Evolutionary conservation across 2,329 filamentous ascomycete genomes (phyloP).

Genomic region (Diplocarpon mali): DNA sequence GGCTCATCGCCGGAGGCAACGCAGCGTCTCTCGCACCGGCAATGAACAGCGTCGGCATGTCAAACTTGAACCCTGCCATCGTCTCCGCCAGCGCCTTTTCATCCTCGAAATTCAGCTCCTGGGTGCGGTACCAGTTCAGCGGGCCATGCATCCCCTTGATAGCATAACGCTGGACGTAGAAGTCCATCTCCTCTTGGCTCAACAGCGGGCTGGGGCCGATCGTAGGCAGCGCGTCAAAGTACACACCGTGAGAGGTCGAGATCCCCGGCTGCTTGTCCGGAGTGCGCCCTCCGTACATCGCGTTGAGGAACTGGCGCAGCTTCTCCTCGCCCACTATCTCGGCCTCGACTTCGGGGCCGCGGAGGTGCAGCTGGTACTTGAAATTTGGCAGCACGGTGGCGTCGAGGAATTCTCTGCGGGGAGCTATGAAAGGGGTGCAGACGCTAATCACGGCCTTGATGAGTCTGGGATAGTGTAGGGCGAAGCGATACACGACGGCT

Average conservation of each 20-base stretch:
- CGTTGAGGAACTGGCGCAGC: slow-evolving; percentile 59
- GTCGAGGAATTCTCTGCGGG: slow-evolving; percentile 39
- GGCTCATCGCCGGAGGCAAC: slow-evolving; percentile 59
- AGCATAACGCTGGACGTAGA: slow-evolving; percentile 64
- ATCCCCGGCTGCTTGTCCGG: slow-evolving; percentile 47
- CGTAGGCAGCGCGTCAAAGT: slow-evolving; percentile 49
- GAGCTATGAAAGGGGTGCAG: slow-evolving; percentile 63
- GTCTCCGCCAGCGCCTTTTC: slow-evolving; percentile 52
- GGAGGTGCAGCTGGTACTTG: slow-evolving; percentile 74
- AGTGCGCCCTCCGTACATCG: slow-evolving; percentile 56
- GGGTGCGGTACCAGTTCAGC: slow-evolving; percentile 79
- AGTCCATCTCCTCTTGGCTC: slow-evolving; percentile 59
- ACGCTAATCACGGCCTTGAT: slow-evolving; percentile 67
- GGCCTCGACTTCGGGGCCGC: slow-evolving; percentile 53
- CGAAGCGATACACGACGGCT: slow-evolving; percentile 61
- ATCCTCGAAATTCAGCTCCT: slow-evolving; percentile 63
- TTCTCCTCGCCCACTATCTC: slow-evolving; percentile 45
- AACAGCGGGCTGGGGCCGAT: slow-evolving; percentile 49
- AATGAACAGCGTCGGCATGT: slow-evolving; percentile 63
- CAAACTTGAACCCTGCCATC: slow-evolving; percentile 41
- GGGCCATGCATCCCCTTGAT: slow-evolving; percentile 66
- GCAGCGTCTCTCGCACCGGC: slow-evolving; percentile 60
- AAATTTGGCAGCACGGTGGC: slow-evolving; percentile 55
- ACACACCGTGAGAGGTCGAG: slow-evolving; percentile 46
- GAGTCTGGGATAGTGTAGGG: slow-evolving; percentile 61